A percentile compares a stretch with the other conserved stretches of the same genome.
Evolutionary conservation across 495 filamentous ascomycete genomes (phyloP).

Genomic region (Penicillium ochrochloron): DNA sequence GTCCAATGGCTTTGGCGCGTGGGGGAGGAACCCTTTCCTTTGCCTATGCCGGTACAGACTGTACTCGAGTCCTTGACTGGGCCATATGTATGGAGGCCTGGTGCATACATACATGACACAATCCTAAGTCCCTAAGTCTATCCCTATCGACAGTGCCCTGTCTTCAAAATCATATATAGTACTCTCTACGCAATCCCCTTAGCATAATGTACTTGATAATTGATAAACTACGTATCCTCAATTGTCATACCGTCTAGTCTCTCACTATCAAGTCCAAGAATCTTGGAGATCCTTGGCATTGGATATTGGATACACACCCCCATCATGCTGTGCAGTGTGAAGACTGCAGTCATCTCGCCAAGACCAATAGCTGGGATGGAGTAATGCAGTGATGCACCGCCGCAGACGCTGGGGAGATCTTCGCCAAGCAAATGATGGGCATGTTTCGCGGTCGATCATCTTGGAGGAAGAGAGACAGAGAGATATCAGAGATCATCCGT

Average conservation of each 20-base stretch:
- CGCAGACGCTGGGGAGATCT: slow-evolving; percentile 22
- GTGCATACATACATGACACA: background rate
- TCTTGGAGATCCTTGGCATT: background rate
- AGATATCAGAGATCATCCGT: background rate
- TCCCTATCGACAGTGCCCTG: background rate
- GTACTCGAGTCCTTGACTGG: background rate
- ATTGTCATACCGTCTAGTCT: background rate
- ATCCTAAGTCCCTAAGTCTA: background rate
- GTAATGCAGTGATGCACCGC: background rate
- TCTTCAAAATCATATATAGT: background rate
- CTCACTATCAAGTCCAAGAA: background rate
- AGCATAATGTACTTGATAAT: background rate
- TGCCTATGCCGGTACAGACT: no score
- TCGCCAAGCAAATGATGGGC: slow-evolving; percentile 16
- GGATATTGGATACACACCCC: background rate
- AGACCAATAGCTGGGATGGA: slow-evolving; percentile 13
- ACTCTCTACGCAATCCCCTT: background rate
- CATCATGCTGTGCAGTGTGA: slow-evolving; percentile 6
- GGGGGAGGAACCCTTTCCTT: background rate
- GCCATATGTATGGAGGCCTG: background rate
- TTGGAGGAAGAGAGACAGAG: background rate
- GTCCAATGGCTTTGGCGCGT: slow-evolving; percentile 18
- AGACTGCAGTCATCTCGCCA: slow-evolving; percentile 13
- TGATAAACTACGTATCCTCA: background rate
- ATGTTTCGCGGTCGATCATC: slow-evolving; percentile 9